Evolutionary conservation across 768 basidiomycete genomes (phyloP).

Genomic region (Hygrophorus russula): DNA sequence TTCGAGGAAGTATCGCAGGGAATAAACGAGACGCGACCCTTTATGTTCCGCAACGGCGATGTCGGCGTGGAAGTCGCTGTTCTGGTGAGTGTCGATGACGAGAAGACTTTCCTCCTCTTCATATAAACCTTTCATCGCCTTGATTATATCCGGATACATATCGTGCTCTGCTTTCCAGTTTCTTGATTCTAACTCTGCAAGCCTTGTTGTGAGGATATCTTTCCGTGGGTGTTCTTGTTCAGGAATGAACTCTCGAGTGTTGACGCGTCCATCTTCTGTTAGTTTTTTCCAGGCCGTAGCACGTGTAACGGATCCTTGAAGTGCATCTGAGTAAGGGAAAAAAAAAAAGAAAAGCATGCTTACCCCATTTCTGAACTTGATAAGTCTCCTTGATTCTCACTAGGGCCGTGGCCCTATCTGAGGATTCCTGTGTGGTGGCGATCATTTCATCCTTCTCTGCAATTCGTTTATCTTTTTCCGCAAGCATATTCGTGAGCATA

Average conservation of each 20-base stretch:
- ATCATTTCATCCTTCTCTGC: no score
- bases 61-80: neutral
- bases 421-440: no score
- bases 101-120: neutral
- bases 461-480: no score
- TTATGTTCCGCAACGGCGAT: slow-evolving; percentile 1
- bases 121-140: slow-evolving; percentile 1
- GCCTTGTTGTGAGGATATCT: neutral
- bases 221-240: neutral
- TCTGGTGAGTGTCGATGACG: neutral
- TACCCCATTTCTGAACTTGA: slow-evolving; percentile 1
- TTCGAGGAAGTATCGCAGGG: slow-evolving; percentile 3
- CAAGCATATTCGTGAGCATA: no score
- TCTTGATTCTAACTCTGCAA: neutral
- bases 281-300: neutral
- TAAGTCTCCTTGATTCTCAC: no score
- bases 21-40: neutral
- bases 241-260: neutral
- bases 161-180: slow-evolving; percentile 1
- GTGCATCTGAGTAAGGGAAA: neutral
- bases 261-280: neutral
- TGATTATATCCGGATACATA: neutral
- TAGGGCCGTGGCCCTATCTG: no score
- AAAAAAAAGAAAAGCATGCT: neutral
- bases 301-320: neutral